Base-by-base conservation (phyloP, 495 filamentous ascomycete genomes). In the Penicillium pulvis region DNA sequence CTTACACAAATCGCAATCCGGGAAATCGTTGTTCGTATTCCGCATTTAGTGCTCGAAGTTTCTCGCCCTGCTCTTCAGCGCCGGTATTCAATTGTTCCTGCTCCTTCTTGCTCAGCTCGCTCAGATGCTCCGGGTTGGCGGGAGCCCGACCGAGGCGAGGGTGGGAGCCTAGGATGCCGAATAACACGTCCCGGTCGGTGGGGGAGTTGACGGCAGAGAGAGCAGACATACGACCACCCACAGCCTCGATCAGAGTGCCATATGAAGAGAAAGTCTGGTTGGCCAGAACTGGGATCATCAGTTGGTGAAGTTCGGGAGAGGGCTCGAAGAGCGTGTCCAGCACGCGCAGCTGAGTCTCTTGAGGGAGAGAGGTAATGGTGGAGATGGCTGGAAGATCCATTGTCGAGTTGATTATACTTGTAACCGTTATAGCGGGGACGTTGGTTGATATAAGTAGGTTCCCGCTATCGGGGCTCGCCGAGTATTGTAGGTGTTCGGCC, bases 291-390 rank as follows among this genome's bases (percentile, higher is more conserved):
- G 89, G 86, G 20, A 90, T 67, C 53, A 86, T 85, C 48, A 96
- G 79, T 23, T 81, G 77, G 68, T 92, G 90, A 3, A 97, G 81
- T 30, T 88, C 83, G 9, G 83, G 72, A 16, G 87, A 91, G 14
- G 93, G 88, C 66, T 98, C 93, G 75, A 97, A 98, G 49, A 97
- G 89, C 6, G 81, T 79, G 73, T 95, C 90, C 50, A 97, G 87
- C 50, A 90, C 79, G 17, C 80, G 72, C 47, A 83, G 79, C 49
- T 85, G 81, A 36, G 83, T 73, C 28, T 79, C 70, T 19, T 83
- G 78, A 12, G 88, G 72, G 53, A 89, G 79, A 16, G 79, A 67
- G 48, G 82, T 74, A 39, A 92, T 69, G 6, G 62, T 66, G 24
- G 73, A 65, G 52, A 81, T 73, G n/a, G 77, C 55, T 30, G 87